phyloP scores from a whole-genome alignment of 148 eudicot species.

The Arctostaphylos glauca region DNA sequence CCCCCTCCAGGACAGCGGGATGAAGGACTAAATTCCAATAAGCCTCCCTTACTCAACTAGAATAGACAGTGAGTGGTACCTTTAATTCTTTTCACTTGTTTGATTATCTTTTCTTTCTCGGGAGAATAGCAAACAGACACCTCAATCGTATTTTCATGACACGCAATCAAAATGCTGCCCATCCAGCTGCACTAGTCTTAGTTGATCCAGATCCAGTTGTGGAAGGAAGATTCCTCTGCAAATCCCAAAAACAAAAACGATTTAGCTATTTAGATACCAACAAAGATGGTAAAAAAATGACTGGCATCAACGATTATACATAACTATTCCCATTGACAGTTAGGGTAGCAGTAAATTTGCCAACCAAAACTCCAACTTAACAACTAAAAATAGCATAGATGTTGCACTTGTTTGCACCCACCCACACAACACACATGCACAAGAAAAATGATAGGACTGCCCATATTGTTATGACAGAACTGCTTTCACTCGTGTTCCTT shows the following conservation, averaged over 20 bases:
- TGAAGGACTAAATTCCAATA: too few species aligned
- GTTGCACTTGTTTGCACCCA: not conserved
- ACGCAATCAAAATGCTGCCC: slow-evolving; percentile 84
- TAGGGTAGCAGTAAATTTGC: not conserved
- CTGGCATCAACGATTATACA: not conserved
- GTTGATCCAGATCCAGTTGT: slow-evolving; percentile 63
- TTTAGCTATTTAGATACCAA: slow-evolving; percentile 7
- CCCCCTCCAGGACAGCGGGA: too few species aligned
- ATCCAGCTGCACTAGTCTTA: slow-evolving; percentile 80
- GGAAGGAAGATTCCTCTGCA: slow-evolving; percentile 86
- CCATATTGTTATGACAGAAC: not conserved
- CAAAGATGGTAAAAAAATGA: not conserved
- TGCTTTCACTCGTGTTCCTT: not conserved
- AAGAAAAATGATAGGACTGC: not conserved
- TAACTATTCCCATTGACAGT: not conserved
- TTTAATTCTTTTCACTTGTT: not conserved
- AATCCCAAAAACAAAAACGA: slow-evolving; percentile 21
- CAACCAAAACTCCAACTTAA: not conserved
- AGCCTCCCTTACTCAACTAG: too few species aligned
- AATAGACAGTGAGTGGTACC: not conserved
- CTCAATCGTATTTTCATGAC: slow-evolving; percentile 22
- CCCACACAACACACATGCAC: not conserved
- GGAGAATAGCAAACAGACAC: slow-evolving; percentile 31
- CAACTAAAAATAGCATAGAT: not conserved
- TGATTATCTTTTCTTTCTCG: slow-evolving; percentile 7